Percentiles rank a stretch among this genome's conserved stretches.
These are phyloP conservation scores for Ichthyophthirius multifiliis DNA, from an alignment of 169 alveolate genomes.

Conservation along the genomic window DNA sequence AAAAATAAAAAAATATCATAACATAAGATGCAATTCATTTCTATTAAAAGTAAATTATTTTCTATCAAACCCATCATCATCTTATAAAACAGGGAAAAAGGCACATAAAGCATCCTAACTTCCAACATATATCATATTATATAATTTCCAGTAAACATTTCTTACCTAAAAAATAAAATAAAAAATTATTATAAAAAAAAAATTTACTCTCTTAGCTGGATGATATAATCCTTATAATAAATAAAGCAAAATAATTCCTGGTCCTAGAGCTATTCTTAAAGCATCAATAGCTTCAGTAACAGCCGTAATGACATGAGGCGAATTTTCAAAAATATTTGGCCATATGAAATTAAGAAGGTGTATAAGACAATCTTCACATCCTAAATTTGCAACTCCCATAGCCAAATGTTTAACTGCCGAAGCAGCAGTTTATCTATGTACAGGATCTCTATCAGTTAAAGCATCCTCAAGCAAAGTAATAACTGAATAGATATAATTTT, in stretches of 20 bases:
- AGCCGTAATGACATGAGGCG: conserved; percentile 97
- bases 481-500: conserved; percentile 97
- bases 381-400: conserved; percentile 93
- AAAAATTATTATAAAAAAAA: neutral
- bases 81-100: conserved; percentile 88
- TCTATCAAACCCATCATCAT: conserved; percentile 20
- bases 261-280: conserved; percentile 97
- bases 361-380: conserved; percentile 95
- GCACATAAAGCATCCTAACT: conserved; percentile 98
- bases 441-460: conserved; percentile 97
- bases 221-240: conserved; percentile 98
- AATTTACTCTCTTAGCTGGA: conserved; percentile 98
- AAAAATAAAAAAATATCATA: no score
- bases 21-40: neutral
- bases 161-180: conserved; percentile 47
- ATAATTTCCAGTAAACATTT: conserved; percentile 98
- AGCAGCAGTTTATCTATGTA: conserved; percentile 99
- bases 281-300: conserved; percentile 99
- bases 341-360: conserved; percentile 98
- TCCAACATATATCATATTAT: conserved; percentile 98
- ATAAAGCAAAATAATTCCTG: conserved; percentile 95
- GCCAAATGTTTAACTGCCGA: conserved; percentile 98
- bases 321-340: conserved; percentile 99
- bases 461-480: conserved; percentile 99
- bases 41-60: neutral